Base-by-base conservation (phyloP, 768 basidiomycete species). In the Mrakia frigida region DNA sequence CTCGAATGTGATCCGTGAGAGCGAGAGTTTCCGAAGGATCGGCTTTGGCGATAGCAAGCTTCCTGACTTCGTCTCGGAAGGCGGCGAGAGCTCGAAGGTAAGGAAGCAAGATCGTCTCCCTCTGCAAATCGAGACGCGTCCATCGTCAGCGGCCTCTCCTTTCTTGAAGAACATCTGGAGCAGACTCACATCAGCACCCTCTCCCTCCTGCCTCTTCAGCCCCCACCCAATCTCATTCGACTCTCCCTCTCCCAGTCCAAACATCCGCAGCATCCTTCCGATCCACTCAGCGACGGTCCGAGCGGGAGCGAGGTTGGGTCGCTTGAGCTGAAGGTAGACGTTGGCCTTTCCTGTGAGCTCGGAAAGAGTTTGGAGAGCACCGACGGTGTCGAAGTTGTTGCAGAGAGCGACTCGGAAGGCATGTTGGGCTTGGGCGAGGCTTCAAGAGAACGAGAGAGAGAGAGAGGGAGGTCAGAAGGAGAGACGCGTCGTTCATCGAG, bases 351-450 rank as follows among this genome's bases (percentile, higher is more conserved):
- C 91, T 65, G 98, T 89, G 52, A 98, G 86, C 77, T 94, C 91
- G 18, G 91, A 87, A 25, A 98, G 84, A 74, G 89, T 85, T 80
- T 88, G 87, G 33, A 98, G 83, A 0, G 94, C 95, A 25, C 85
- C 87, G 3, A 94, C 93, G 0, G 97, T 98, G 82, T 98, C 95
- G 87, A 98, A 97, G 0, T 95, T 98, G 83, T 99, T 96, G 84
- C 92, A 95, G 67, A 99, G 89, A 0, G 94, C 92, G 18, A 85
- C 86, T 73, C 93, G 89, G 87, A 99, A 96, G 11, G 87, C 86
- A 59, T 87, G 80, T 82, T 95, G 95, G 67, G 89, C 88, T 73
- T 88, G 85, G 79, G 91, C 87, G 50, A 95, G 86, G 80, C 94
- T 97, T 80, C 1, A 65, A 35, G 16, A 70, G 6, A 33, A 63